These are phyloP conservation scores for Neolentinus lepideus DNA, from an alignment of 1,284 basidiomycete species.

Conservation along the genomic window DNA sequence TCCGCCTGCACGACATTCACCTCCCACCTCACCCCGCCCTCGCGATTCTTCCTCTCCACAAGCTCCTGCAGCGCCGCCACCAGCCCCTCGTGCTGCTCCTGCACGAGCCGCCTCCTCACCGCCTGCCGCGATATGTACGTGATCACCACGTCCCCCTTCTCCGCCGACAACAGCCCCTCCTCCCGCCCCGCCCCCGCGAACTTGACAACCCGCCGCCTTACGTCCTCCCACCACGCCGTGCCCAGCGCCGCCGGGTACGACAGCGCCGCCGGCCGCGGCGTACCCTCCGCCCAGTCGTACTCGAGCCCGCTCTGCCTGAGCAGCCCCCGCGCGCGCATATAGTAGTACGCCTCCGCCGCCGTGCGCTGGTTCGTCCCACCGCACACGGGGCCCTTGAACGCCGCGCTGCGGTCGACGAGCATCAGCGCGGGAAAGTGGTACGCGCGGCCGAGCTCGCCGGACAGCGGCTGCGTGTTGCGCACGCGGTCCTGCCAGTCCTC, in stretches of 20 bases:
- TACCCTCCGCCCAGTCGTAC: constrained; percentile 51
- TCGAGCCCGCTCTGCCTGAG: constrained; percentile 60
- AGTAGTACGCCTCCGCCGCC: constrained; percentile 55
- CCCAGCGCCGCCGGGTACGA: constrained; percentile 12
- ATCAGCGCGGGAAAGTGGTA: constrained; percentile 57
- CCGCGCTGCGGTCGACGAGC: constrained; percentile 67
- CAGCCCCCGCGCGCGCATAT: constrained; percentile 30
- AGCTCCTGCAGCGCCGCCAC: constrained; percentile 51
- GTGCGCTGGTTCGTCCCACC: constrained; percentile 60
- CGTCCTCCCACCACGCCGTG: constrained; percentile 6
- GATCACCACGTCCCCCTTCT: constrained; percentile 47
- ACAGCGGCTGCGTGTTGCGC: constrained; percentile 29
- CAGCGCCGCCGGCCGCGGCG: constrained; percentile 22
- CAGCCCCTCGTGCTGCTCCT: constrained; percentile 51
- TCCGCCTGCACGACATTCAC: constrained; percentile 62
- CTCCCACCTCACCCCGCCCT: constrained; percentile 39
- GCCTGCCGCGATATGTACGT: constrained; percentile 73
- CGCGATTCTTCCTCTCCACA: constrained; percentile 33
- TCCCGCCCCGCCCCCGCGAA: neutral
- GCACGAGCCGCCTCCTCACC: constrained; percentile 45
- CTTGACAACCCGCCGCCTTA: neutral
- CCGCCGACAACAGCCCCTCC: constrained; percentile 12
- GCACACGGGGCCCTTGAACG: constrained; percentile 59
- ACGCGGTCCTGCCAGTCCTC: constrained; percentile 67
- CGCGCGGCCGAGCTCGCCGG: constrained; percentile 22